Conservation (phyloP, 345 rosid species). For the Litchi chinensis region DNA sequence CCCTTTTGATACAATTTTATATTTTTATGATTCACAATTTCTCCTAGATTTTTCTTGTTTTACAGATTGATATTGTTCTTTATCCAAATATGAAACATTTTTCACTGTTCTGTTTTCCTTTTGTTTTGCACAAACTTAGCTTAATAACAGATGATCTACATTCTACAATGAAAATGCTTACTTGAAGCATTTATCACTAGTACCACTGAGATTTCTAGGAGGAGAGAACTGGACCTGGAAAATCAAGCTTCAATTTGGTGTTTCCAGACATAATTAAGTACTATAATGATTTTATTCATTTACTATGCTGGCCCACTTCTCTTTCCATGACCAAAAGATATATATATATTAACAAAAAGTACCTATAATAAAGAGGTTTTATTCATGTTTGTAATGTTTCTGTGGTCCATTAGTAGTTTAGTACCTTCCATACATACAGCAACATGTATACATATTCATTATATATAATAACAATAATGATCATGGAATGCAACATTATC, state of each 20-base stretch:
- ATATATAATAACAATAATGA: background rate
- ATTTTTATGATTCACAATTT: background rate
- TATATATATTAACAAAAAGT: too few species aligned
- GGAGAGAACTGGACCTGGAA: background rate
- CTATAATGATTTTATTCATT: conserved; percentile 8
- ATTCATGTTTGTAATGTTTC: background rate
- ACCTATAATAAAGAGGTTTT: background rate
- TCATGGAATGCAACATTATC: background rate
- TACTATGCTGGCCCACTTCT: conserved; percentile 17
- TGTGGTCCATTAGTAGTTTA: background rate
- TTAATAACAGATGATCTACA: background rate
- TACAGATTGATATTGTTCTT: background rate
- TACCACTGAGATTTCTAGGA: too few species aligned
- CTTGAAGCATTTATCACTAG: too few species aligned
- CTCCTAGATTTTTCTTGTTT: background rate
- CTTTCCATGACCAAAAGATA: too few species aligned
- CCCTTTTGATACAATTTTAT: background rate
- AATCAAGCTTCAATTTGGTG: conserved; percentile 15
- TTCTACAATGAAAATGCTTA: background rate
- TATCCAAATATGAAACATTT: background rate
- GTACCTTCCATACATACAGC: too few species aligned
- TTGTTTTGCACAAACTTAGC: background rate
- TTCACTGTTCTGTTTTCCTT: background rate
- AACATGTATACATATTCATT: background rate
- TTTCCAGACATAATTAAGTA: conserved; percentile 2